Conservation (phyloP, 2,329 filamentous ascomycete species). For the Fusarium keratoplasticum region DNA sequence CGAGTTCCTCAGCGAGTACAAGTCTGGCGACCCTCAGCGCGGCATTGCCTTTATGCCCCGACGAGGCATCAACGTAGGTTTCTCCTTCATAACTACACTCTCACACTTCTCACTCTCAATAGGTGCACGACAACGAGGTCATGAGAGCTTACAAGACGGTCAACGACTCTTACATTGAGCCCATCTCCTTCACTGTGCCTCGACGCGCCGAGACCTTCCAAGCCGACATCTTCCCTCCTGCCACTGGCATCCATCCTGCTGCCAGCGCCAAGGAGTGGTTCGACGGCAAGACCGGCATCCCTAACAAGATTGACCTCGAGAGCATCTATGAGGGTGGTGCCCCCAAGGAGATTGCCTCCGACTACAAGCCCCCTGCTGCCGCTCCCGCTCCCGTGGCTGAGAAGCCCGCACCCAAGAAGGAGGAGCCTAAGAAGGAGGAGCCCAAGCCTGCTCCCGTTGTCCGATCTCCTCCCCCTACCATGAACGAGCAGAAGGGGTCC, state of each 20-base stretch:
- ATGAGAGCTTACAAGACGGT: conserved; percentile 98
- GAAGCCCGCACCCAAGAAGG: conserved; percentile 52
- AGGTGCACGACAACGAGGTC: conserved; percentile 95
- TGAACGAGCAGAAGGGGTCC: conserved; percentile 88
- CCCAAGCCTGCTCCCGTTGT: conserved; percentile 60
- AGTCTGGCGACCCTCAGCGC: conserved; percentile 94
- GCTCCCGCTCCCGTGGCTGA: conserved; percentile 55
- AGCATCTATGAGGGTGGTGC: conserved; percentile 88
- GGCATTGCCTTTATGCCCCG: conserved; percentile 95
- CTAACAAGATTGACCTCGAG: conserved; percentile 93
- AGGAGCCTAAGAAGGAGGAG: conserved; percentile 66
- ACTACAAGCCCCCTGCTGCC: conserved; percentile 70
- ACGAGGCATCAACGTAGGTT: conserved; percentile 86
- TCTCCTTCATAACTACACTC: not conserved
- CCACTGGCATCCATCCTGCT: conserved; percentile 81
- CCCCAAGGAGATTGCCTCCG: conserved; percentile 79
- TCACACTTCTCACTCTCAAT: conserved; percentile 33
- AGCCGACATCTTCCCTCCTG: conserved; percentile 94
- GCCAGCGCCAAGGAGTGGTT: conserved; percentile 88
- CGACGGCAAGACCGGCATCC: conserved; percentile 82
- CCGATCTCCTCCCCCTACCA: conserved; percentile 69
- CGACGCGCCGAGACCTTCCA: conserved; percentile 95
- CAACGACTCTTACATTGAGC: conserved; percentile 93
- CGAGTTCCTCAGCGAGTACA: conserved; percentile 96
- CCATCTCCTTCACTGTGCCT: conserved; percentile 96